A percentile compares a stretch with the other conserved stretches of the same genome.
phyloP scores from a whole-genome alignment of 768 basidiomycete species.

The Rhodosporidiobolus odoratus region DNA sequence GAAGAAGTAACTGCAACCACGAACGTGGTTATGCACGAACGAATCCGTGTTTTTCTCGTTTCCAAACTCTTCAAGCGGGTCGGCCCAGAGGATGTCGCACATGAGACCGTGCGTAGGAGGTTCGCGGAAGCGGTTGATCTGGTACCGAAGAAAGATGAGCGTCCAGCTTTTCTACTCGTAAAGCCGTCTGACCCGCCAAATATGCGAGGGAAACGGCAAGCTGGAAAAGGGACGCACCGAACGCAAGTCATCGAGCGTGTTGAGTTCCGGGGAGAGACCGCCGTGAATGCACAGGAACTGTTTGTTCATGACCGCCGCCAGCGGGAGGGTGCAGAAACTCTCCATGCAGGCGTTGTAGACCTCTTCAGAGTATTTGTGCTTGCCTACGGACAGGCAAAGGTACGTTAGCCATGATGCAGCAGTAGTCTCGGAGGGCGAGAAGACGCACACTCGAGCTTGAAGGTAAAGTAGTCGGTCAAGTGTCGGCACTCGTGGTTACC shows the following conservation, averaged over 20 bases:
- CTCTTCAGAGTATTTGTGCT: conserved; percentile 96
- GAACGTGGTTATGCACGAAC: conserved; percentile 92
- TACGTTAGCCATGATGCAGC: conserved; percentile 19
- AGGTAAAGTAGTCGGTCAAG: conserved; percentile 96
- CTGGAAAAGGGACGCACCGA: conserved; percentile 54
- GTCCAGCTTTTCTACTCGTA: too few species aligned
- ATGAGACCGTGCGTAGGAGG: conserved; percentile 95
- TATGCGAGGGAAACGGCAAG: background rate
- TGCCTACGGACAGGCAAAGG: conserved; percentile 57
- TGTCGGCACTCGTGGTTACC: conserved; percentile 99
- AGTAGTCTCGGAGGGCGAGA: conserved; percentile 1
- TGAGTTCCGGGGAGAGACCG: conserved; percentile 87
- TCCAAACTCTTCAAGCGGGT: conserved; percentile 96
- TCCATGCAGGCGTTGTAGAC: conserved; percentile 98
- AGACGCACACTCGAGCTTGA: conserved; percentile 89
- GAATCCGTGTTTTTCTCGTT: conserved; percentile 83
- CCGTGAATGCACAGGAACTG: conserved; percentile 99
- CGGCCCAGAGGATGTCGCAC: conserved; percentile 98
- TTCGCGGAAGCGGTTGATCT: conserved; percentile 98
- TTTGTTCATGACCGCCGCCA: conserved; percentile 98
- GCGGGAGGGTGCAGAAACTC: conserved; percentile 87
- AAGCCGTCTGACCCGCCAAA: background rate
- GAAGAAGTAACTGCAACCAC: conserved; percentile 95
- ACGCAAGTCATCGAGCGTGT: conserved; percentile 91
- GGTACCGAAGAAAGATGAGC: background rate